Evolutionary conservation across 768 basidiomycete species (phyloP), one percentile per base, ranked within the genome.

Genomic region (Asterophora lycoperdoides): DNA sequence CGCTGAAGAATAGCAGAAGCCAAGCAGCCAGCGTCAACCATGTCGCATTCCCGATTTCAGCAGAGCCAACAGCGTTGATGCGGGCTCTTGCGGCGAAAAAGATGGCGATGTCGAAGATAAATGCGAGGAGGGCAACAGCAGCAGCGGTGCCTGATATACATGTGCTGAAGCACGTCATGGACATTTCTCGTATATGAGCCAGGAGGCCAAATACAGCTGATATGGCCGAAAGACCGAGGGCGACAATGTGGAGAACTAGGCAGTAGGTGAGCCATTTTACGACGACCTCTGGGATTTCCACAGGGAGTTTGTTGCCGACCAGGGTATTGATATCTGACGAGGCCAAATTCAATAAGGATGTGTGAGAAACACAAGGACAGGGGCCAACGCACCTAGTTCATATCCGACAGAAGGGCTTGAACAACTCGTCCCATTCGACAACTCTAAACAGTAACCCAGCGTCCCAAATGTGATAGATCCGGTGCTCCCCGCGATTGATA

Each of bases 201-300:
- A 96, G 77, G 14, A 94, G 77, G 34, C 93, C 93, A 55, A 95
- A 89, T 30, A 93, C 44, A 23, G 89, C 75, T 2, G 90, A 79
- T 20, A 79, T 72, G 11, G 77, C 85, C 8, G 91, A 80, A 30
- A 87, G 75, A 10, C 66, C 79, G 48, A 97, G 81, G 13, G 91
- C 95, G 49, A 93, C 83, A 51, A 96, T 82, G 63, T 98, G 94
- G 13, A 98, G 77, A 54, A 97, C 82, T 55, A 99, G 83, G 18
- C 83, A 84, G 60, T 95, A 95, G 8, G 96, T 98, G 62, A 97
- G 72, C 91, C 94, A 97, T 72, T 96, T 95, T 52, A 93, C 87
- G 42, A 84, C 77, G 5, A 91, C 80, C 48, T 81, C 72, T 1
- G 93, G 92, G 43, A 97, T 89, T 56, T 90, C 65, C 30, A 94